These are phyloP conservation scores for Clavispora fructus DNA, from an alignment of 805 yeast genomes.

Conservation along the genomic window DNA sequence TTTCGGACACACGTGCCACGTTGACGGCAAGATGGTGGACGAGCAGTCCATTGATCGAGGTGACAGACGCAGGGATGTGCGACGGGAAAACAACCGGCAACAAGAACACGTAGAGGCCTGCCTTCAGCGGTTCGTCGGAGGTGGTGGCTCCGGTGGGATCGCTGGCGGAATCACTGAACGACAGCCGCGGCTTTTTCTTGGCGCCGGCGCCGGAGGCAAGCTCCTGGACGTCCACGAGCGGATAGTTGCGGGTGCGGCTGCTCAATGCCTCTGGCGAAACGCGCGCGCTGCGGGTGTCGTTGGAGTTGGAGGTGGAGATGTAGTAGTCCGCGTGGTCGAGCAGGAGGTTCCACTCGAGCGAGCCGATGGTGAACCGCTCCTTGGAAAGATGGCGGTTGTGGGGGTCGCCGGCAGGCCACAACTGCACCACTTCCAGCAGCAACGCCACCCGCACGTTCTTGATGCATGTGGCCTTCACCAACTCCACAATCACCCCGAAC, in stretches of 20 bases:
- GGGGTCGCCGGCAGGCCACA: slow-evolving; percentile 54
- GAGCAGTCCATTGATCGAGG: slow-evolving; percentile 47
- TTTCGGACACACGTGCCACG: slow-evolving; percentile 33
- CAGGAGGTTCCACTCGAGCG: slow-evolving; percentile 37
- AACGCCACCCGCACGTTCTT: slow-evolving; percentile 38
- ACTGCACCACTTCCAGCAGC: slow-evolving; percentile 37
- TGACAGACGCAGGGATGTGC: slow-evolving; percentile 56
- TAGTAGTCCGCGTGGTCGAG: slow-evolving; percentile 42
- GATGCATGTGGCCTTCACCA: slow-evolving; percentile 34
- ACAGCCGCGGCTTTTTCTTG: neutral
- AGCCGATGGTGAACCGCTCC: slow-evolving; percentile 47
- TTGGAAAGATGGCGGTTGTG: slow-evolving; percentile 38
- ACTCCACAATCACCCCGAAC: slow-evolving; percentile 46
- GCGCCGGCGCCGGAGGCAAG: neutral
- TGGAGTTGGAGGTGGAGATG: slow-evolving; percentile 36
- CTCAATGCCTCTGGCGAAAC: slow-evolving; percentile 42
- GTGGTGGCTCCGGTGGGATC: neutral
- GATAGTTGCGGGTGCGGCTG: slow-evolving; percentile 30
- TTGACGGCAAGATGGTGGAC: slow-evolving; percentile 38
- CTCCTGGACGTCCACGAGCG: slow-evolving; percentile 1
- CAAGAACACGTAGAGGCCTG: slow-evolving; percentile 68
- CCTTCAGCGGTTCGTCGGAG: slow-evolving; percentile 26
- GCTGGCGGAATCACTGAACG: neutral
- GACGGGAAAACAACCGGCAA: slow-evolving; percentile 60
- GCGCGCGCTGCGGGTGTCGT: slow-evolving; percentile 36